Conservation (phyloP, 495 filamentous ascomycete species). For the Tuber calosporum region DNA sequence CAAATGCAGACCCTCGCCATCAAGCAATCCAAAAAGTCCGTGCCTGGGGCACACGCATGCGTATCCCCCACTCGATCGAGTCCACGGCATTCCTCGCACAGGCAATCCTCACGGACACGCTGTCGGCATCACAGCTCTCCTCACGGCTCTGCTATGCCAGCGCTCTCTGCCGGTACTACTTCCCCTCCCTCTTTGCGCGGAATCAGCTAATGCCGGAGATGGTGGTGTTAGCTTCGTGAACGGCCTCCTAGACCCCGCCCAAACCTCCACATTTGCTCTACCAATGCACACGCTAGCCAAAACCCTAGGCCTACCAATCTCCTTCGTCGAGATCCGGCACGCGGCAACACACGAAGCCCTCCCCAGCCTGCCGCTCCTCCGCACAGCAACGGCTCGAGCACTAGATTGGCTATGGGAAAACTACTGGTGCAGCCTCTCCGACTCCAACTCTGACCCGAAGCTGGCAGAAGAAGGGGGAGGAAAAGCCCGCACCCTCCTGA, state of each 20-base stretch:
- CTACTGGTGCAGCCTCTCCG: conserved; percentile 61
- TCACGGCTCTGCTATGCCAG: conserved; percentile 31
- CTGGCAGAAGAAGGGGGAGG: not conserved
- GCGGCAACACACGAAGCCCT: conserved; percentile 83
- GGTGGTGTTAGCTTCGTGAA: conserved; percentile 72
- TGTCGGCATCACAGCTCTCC: conserved; percentile 22
- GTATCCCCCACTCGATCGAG: conserved; percentile 39
- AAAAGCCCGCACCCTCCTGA: conserved; percentile 8
- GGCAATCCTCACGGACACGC: conserved; percentile 30
- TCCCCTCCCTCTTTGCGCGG: not conserved
- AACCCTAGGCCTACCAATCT: conserved; percentile 66
- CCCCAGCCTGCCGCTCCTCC: conserved; percentile 63
- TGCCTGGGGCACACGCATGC: conserved; percentile 36
- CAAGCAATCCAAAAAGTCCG: conserved; percentile 18
- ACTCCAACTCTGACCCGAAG: not conserved
- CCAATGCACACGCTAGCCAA: conserved; percentile 78
- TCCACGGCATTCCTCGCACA: conserved; percentile 36
- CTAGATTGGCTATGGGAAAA: conserved; percentile 81
- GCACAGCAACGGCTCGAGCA: conserved; percentile 57
- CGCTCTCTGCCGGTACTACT: conserved; percentile 35
- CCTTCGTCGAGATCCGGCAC: conserved; percentile 84
- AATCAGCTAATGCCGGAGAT: not conserved
- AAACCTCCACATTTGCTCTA: conserved; percentile 59
- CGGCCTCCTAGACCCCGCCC: conserved; percentile 69
- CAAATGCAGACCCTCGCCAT: not conserved